Evolutionary conservation across 2,329 filamentous ascomycete genomes (phyloP).

Genomic region (Hirsutella minnesotensis): DNA sequence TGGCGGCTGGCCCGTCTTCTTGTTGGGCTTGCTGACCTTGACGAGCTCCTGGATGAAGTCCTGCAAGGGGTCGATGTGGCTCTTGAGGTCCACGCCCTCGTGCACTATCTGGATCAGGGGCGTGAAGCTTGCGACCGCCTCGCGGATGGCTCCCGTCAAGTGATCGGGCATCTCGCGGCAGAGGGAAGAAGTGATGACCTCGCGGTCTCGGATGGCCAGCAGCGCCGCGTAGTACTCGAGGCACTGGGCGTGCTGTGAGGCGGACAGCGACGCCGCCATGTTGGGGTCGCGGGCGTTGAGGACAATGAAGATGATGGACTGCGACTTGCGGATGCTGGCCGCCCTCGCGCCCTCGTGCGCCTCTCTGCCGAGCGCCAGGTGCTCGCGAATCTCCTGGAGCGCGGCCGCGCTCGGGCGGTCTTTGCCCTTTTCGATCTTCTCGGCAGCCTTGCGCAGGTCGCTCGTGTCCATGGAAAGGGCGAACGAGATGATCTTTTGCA

Average conservation of each 20-base stretch:
- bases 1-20: slow-evolving; percentile 22
- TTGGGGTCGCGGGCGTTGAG: slow-evolving; percentile 38
- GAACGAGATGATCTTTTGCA: slow-evolving; percentile 65
- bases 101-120: slow-evolving; percentile 64
- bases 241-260: slow-evolving; percentile 30
- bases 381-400: slow-evolving; percentile 46
- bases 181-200: slow-evolving; percentile 53
- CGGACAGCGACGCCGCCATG: too few species aligned
- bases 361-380: slow-evolving; percentile 38
- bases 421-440: slow-evolving; percentile 52
- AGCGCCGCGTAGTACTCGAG: slow-evolving; percentile 59
- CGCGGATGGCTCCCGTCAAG: slow-evolving; percentile 55
- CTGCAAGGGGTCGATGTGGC: slow-evolving; percentile 55
- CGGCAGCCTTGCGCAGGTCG: slow-evolving; percentile 54
- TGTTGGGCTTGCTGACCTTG: slow-evolving; percentile 37
- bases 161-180: slow-evolving; percentile 61
- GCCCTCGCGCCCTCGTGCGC: slow-evolving; percentile 48
- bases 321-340: slow-evolving; percentile 34
- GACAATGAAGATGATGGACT: slow-evolving; percentile 56
- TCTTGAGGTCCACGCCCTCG: slow-evolving; percentile 57
- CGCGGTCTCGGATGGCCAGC: slow-evolving; percentile 63
- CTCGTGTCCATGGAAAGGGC: slow-evolving; percentile 61
- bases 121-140: slow-evolving; percentile 56
- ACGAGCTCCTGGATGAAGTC: slow-evolving; percentile 62
- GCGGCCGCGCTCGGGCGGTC: slow-evolving; percentile 46